Conservation (phyloP, 495 filamentous ascomycete species). For the Elasticomyces elasticus region DNA sequence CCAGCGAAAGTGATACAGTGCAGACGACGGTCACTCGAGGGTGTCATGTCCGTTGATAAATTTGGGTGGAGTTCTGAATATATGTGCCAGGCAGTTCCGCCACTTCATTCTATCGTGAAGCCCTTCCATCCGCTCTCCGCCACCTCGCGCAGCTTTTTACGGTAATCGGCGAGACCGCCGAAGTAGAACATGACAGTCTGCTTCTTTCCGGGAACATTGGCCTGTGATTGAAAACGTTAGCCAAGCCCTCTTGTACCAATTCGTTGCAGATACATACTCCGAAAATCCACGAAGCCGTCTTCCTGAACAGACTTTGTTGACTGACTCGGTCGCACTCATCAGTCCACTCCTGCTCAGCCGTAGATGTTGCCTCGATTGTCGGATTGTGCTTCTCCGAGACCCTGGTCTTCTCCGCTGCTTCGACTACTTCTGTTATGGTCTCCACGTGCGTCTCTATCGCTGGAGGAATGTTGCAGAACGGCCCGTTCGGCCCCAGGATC, state of each 20-base stretch:
- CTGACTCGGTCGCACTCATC: conserved; percentile 8
- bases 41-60: too few relatives aligned
- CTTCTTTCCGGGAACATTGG: conserved; percentile 17
- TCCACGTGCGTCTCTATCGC: conserved; percentile 18
- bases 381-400: neutral
- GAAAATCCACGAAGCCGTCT: conserved; percentile 15
- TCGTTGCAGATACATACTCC: neutral
- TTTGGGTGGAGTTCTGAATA: too few relatives aligned
- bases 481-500: conserved; percentile 18
- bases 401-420: neutral
- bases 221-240: neutral
- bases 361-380: conserved; percentile 9
- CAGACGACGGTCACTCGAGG: too few relatives aligned
- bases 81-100: neutral
- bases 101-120: neutral
- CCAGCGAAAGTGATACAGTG: too few relatives aligned
- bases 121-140: conserved; percentile 2
- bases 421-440: conserved; percentile 14
- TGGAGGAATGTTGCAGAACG: conserved; percentile 18
- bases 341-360: conserved; percentile 13
- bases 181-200: conserved; percentile 11
- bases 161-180: conserved; percentile 11
- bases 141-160: neutral
- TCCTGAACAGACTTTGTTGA: conserved; percentile 9
- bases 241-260: neutral